Percentiles rank a stretch among this genome's conserved stretches.
Conservation (phyloP, 805 yeast genomes). For the Wickerhamiella hasegawae region DNA sequence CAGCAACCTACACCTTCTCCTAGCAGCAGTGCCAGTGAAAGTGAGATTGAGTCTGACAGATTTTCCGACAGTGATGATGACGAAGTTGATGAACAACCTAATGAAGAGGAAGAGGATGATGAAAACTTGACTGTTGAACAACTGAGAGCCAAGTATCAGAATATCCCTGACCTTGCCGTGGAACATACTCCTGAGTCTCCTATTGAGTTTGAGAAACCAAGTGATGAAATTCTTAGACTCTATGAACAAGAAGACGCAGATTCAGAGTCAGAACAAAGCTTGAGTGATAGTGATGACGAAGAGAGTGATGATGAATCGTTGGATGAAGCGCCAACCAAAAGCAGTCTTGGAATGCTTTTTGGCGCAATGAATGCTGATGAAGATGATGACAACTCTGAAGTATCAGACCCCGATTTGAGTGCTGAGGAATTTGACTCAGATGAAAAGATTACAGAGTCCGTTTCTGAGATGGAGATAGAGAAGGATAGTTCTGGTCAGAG, state of each 20-base stretch:
- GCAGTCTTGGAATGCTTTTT: not conserved
- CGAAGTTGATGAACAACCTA: constrained; percentile 12
- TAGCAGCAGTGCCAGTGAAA: not conserved
- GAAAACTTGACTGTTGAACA: constrained; percentile 38
- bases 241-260: constrained; percentile 2
- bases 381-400: constrained; percentile 10
- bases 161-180: constrained; percentile 15
- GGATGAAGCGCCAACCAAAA: not conserved
- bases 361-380: constrained; percentile 1
- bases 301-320: constrained; percentile 15
- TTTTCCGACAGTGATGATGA: constrained; percentile 15
- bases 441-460: not conserved
- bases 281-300: constrained; percentile 14
- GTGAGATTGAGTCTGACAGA: not conserved
- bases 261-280: not conserved
- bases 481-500: no score
- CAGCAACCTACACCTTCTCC: no score
- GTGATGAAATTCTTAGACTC: constrained; percentile 6
- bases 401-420: constrained; percentile 15
- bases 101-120: constrained; percentile 26
- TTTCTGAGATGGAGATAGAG: not conserved
- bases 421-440: not conserved
- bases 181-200: constrained; percentile 11
- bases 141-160: constrained; percentile 39
- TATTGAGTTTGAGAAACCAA: constrained; percentile 5